phyloP scores from a whole-genome alignment of 2,329 filamentous ascomycete genomes.

The Penicillium sp. region DNA sequence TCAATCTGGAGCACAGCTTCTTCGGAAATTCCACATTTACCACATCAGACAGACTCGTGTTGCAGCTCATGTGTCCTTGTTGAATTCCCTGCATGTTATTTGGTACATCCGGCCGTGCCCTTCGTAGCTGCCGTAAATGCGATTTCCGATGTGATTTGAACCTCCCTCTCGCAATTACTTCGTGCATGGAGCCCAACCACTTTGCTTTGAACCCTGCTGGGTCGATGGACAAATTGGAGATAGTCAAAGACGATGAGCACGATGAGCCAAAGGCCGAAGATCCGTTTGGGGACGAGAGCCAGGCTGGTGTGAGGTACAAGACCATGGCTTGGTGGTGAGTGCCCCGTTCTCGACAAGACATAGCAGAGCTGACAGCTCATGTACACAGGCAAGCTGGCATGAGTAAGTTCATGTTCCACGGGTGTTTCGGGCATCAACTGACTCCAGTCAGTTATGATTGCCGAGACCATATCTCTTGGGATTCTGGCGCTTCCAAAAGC shows the following conservation, averaged over 20 bases:
- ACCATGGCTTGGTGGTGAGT: conserved; percentile 33
- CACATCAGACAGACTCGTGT: background rate
- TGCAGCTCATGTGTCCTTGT: background rate
- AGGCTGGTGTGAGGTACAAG: conserved; percentile 28
- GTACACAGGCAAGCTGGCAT: conserved; percentile 23
- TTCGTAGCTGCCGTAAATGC: background rate
- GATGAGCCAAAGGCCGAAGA: conserved; percentile 9
- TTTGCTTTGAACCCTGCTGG: background rate
- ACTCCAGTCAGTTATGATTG: conserved; percentile 50
- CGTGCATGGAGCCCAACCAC: background rate
- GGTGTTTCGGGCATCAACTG: background rate
- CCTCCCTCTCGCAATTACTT: background rate
- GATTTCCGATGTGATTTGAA: background rate
- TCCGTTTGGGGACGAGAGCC: conserved; percentile 29
- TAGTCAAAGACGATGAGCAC: background rate
- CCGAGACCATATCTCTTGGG: conserved; percentile 58
- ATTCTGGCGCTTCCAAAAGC: conserved; percentile 56
- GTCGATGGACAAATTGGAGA: background rate
- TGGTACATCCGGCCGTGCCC: background rate
- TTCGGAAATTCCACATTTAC: background rate
- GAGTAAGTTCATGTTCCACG: conserved; percentile 11
- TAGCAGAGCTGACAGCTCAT: background rate
- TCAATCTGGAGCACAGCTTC: background rate
- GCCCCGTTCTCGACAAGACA: too few relatives aligned
- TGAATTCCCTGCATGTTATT: background rate